phyloP scores from a whole-genome alignment of 2,329 filamentous ascomycete genomes.

The Lachnellula cervina region DNA sequence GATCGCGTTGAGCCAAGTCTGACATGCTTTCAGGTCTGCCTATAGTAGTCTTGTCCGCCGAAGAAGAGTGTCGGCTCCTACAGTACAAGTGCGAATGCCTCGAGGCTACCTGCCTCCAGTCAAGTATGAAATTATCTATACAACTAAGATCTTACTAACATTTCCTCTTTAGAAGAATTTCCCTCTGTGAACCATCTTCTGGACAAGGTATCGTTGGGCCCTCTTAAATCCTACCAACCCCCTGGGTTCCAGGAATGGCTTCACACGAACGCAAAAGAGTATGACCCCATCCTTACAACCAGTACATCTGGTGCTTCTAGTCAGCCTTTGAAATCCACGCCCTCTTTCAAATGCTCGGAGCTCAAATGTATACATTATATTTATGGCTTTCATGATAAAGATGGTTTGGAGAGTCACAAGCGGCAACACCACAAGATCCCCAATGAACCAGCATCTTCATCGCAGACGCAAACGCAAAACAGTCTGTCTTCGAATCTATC shows the following conservation, averaged over 20 bases:
- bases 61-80: neutral
- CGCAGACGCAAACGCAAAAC: no score
- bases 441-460: no score
- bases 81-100: conserved; percentile 1
- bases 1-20: neutral
- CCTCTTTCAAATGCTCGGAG: conserved; percentile 1
- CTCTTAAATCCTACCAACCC: neutral
- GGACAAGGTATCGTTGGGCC: neutral
- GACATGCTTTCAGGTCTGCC: neutral
- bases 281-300: neutral
- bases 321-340: neutral
- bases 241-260: neutral
- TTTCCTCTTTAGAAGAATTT: neutral
- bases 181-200: neutral
- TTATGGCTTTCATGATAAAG: neutral
- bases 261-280: neutral
- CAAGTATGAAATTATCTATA: neutral
- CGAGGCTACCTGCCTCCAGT: neutral
- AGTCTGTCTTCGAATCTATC: no score
- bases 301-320: neutral
- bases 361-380: neutral
- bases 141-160: neutral
- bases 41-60: neutral
- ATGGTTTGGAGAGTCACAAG: neutral
- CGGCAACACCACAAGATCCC: no score